Evolutionary conservation across 2,329 filamentous ascomycete genomes (phyloP), one percentile per base, ranked within the genome.

Genomic region (Thelonectria olida): DNA sequence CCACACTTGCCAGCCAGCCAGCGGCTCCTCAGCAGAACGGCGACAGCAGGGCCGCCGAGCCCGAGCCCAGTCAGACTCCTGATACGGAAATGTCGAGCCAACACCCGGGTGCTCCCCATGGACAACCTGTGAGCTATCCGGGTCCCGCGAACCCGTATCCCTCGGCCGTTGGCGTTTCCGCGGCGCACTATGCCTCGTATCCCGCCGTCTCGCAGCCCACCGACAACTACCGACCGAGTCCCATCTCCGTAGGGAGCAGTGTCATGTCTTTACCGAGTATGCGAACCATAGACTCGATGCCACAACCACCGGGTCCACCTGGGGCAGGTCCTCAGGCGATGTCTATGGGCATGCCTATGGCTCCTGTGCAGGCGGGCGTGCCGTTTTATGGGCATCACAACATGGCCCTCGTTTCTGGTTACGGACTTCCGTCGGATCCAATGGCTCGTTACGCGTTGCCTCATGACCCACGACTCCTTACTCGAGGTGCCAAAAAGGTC

Each of bases 401-500:
- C 66, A 78, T 75, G 77, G 58, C 72, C 12, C 59, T 76, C 63
- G 67, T 70, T 9, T 67, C 74, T 17, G 73, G 68, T 38, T 78
- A 85, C 61, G 78, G 77, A n/a, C 71, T 85, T 54, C 75, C 79
- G 23, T 74, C 79, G 10, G 80, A 83, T 25, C 73, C 78, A 62
- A 70, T 80, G 67, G 75, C 77, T 63, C 77, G 83, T 58, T 84
- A 84, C 67, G 75, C 80, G 31, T 68, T 85, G 36, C 78, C 82
- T 28, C 80, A 80, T 51, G 84, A 85, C 56, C 81, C 82, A 31
- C 79, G 82, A 47, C 75, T 84, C 47, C 64, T 84, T 47, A 78
- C 80, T 45, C 80, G 82, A 52, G 82, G 84, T 19, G 82, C 85
- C 39, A 88, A 87, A 69, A 88, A 87, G 84, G 85, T 87, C 80